Conservation (phyloP, 2,329 filamentous ascomycete genomes). For the Colletotrichum tropicicola region DNA sequence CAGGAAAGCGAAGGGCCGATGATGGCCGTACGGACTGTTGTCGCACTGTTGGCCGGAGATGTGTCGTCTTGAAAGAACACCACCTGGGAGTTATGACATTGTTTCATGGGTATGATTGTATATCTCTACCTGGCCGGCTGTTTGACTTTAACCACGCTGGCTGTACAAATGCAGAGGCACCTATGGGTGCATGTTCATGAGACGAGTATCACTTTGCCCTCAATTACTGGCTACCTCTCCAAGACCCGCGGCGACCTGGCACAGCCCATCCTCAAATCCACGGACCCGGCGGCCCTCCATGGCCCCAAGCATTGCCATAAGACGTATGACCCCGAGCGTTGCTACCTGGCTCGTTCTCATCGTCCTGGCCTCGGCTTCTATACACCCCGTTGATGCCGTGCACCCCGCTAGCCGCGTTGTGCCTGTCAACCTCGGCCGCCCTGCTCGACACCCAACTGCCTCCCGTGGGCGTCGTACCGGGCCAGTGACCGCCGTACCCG, state of each 20-base stretch:
- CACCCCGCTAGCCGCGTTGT: neutral
- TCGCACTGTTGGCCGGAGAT: conserved; percentile 66
- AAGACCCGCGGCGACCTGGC: too few relatives aligned
- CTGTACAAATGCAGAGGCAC: neutral
- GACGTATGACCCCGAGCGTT: too few relatives aligned
- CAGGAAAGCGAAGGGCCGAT: conserved; percentile 63
- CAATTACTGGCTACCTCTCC: neutral
- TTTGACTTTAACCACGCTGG: neutral
- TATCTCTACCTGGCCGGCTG: neutral
- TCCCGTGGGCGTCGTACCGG: neutral
- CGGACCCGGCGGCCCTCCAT: too few relatives aligned
- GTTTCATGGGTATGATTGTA: neutral
- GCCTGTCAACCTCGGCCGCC: neutral
- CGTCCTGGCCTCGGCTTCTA: neutral
- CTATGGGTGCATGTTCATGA: neutral
- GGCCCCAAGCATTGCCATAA: too few relatives aligned
- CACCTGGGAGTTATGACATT: neutral
- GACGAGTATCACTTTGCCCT: neutral
- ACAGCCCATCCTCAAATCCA: too few relatives aligned
- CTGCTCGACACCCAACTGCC: neutral
- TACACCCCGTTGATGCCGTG: neutral
- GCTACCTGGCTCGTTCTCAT: too few relatives aligned
- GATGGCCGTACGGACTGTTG: conserved; percentile 65
- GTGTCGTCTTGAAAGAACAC: conserved; percentile 21
- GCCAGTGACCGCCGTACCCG: neutral